These are phyloP conservation scores for Solanum pennellii DNA, from an alignment of 257 asterid genomes.

Conservation along the genomic window DNA sequence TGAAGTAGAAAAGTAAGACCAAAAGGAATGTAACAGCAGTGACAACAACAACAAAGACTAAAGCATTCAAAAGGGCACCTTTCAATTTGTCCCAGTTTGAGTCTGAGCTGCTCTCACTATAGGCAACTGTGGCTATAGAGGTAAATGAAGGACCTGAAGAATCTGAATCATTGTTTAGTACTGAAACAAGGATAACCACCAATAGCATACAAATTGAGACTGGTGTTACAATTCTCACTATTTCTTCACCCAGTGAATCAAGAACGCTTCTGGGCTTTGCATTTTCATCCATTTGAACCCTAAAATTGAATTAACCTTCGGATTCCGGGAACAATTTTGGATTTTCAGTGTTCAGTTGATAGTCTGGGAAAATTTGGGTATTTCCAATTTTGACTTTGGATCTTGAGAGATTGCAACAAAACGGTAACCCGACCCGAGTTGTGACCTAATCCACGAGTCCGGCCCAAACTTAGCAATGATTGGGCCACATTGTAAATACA, in stretches of 20 bases:
- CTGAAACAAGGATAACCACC: slow-evolving; percentile 68
- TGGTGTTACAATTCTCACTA: slow-evolving; percentile 72
- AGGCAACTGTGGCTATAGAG: slow-evolving; percentile 70
- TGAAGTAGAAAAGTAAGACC: slow-evolving; percentile 75
- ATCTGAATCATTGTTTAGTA: slow-evolving; percentile 44
- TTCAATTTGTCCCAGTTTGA: slow-evolving; percentile 84
- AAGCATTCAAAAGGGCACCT: slow-evolving; percentile 90
- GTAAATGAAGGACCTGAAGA: slow-evolving; percentile 26
- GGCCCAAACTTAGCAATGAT: not conserved
- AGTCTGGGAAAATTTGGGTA: not conserved
- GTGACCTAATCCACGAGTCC: not conserved
- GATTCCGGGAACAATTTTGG: not conserved
- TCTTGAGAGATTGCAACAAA: not conserved
- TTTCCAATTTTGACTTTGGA: not conserved
- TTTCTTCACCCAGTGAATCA: slow-evolving; percentile 86
- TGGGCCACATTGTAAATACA: not conserved
- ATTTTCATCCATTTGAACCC: slow-evolving; percentile 48
- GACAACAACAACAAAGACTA: slow-evolving; percentile 66
- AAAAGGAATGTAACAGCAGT: slow-evolving; percentile 75
- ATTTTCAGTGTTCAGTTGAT: not conserved
- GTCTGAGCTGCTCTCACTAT: slow-evolving; percentile 64
- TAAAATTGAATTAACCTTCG: not conserved
- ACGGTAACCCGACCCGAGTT: not conserved
- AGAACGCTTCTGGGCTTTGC: slow-evolving; percentile 43
- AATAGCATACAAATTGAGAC: slow-evolving; percentile 88